Percentiles rank a stretch among this genome's conserved stretches.
Conservation (phyloP, 805 yeast species). For the Metschnikowia kunwiensis region DNA sequence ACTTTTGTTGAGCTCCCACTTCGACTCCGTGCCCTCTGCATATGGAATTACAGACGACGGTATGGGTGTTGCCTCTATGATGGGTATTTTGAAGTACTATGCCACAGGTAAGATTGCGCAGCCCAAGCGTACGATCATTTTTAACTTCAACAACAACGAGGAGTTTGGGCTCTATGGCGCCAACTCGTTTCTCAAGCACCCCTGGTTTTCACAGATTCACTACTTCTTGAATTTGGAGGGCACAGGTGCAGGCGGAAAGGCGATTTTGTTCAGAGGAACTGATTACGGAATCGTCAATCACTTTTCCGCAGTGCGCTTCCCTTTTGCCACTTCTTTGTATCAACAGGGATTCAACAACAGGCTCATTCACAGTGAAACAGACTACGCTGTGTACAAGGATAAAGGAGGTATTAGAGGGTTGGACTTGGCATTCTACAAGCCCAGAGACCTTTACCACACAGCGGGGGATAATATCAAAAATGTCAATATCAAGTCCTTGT, state of each 20-base stretch:
- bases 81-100: slow-evolving; percentile 61
- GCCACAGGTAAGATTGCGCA: slow-evolving; percentile 31
- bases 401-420: slow-evolving; percentile 72
- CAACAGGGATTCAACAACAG: slow-evolving; percentile 82
- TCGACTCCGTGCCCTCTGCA: slow-evolving; percentile 83
- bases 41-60: slow-evolving; percentile 93
- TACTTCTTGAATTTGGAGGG: slow-evolving; percentile 85
- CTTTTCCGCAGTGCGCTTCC: slow-evolving; percentile 54
- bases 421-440: slow-evolving; percentile 86
- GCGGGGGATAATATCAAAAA: slow-evolving; percentile 63
- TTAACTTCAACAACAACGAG: slow-evolving; percentile 87
- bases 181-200: slow-evolving; percentile 63
- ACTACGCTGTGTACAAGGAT: slow-evolving; percentile 66
- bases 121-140: slow-evolving; percentile 69
- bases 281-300: slow-evolving; percentile 67
- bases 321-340: slow-evolving; percentile 76
- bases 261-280: slow-evolving; percentile 79
- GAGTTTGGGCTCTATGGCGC: slow-evolving; percentile 89
- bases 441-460: slow-evolving; percentile 83
- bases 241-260: slow-evolving; percentile 87
- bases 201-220: slow-evolving; percentile 60
- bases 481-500: slow-evolving; percentile 63
- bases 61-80: slow-evolving; percentile 76
- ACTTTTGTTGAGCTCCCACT: slow-evolving; percentile 78
- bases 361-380: slow-evolving; percentile 77